Conservation (phyloP, 2,329 filamentous ascomycete species). For the Orbilia blumenaviensis region DNA sequence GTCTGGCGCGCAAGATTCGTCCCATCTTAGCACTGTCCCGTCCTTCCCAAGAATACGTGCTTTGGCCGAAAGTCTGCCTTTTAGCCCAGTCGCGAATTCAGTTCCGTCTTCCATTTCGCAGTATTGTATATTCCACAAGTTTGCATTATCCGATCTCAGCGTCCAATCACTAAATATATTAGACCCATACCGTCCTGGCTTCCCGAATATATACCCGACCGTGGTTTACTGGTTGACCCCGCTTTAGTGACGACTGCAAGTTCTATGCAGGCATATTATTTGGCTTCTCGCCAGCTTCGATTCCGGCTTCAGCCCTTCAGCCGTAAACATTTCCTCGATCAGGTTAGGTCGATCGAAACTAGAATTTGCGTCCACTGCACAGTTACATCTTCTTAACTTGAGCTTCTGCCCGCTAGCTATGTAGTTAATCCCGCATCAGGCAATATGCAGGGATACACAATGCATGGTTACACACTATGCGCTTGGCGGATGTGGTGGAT, state of each 20-base stretch:
- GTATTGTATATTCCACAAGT: too few species aligned
- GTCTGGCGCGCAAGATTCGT: constrained; percentile 19
- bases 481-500: too few species aligned
- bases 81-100: constrained; percentile 3
- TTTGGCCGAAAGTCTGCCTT: constrained; percentile 13
- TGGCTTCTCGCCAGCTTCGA: not conserved
- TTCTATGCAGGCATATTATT: too few species aligned
- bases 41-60: constrained; percentile 32
- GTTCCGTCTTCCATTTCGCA: constrained; percentile 18
- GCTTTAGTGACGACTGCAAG: too few species aligned
- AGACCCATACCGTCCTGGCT: not conserved
- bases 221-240: too few species aligned
- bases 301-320: not conserved
- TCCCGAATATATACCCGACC: not conserved
- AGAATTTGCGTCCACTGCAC: not conserved
- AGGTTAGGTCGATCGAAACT: not conserved
- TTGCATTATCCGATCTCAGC: too few species aligned
- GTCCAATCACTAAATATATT: too few species aligned
- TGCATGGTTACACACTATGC: too few species aligned
- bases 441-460: too few species aligned
- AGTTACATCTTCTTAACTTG: too few species aligned
- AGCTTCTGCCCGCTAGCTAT: too few species aligned
- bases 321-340: not conserved
- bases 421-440: too few species aligned
- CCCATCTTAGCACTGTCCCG: constrained; percentile 28